A percentile compares a stretch with the other conserved stretches of the same genome.
Conservation (phyloP, 192 early-diverging fungal genomes). For the Umbelopsis sp. region DNA sequence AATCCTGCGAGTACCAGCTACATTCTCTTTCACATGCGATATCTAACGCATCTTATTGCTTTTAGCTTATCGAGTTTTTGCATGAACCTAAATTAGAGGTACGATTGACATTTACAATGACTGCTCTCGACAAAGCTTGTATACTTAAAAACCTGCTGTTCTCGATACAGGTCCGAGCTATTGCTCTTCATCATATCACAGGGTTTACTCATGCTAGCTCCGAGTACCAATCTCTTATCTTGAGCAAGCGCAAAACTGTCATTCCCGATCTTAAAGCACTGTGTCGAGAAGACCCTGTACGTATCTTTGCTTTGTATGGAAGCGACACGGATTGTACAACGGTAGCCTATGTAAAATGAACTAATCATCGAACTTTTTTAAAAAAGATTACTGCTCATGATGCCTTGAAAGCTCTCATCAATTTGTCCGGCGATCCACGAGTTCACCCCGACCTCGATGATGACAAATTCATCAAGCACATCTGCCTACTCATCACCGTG, state of each 20-base stretch:
- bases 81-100: slow-evolving; percentile 75
- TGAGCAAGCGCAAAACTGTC: slow-evolving; percentile 61
- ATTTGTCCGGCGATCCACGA: slow-evolving; percentile 71
- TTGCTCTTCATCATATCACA: slow-evolving; percentile 78
- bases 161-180: slow-evolving; percentile 64
- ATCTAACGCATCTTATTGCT: not conserved
- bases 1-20: not conserved
- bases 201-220: slow-evolving; percentile 65
- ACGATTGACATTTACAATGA: not conserved
- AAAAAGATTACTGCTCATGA: slow-evolving; percentile 79
- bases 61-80: slow-evolving; percentile 74
- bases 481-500: slow-evolving; percentile 74
- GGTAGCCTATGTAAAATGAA: not conserved
- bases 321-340: too few species aligned
- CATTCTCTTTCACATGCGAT: not conserved
- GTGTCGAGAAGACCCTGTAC: slow-evolving; percentile 69
- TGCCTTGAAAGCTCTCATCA: slow-evolving; percentile 81
- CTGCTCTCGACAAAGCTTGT: not conserved
- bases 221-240: slow-evolving; percentile 61
- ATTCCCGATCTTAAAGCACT: slow-evolving; percentile 70
- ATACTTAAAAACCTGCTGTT: not conserved
- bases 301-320: not conserved
- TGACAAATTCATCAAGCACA: slow-evolving; percentile 68
- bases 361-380: not conserved
- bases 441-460: slow-evolving; percentile 69